A percentile compares a stretch with the other conserved stretches of the same genome.
Conservation (phyloP, 345 rosid genomes). For the Gossypioides kirkii region DNA sequence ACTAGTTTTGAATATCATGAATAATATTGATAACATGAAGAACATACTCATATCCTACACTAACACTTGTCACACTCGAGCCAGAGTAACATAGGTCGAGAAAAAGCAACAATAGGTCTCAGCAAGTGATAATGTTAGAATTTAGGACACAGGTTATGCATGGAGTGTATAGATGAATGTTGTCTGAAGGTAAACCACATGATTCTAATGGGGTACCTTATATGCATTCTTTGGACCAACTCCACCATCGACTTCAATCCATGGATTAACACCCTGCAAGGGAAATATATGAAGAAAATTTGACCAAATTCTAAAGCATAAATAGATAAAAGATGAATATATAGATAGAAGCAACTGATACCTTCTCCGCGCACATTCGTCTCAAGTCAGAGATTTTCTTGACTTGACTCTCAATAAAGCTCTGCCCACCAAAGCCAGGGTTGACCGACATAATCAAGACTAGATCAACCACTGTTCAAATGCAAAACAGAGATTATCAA, state of each 20-base stretch:
- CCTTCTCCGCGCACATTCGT: constrained; percentile 87
- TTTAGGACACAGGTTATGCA: neutral
- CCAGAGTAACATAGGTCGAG: too few species aligned
- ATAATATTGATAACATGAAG: neutral
- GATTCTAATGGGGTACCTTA: constrained; percentile 44
- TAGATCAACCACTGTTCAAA: constrained; percentile 72
- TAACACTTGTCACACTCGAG: too few species aligned
- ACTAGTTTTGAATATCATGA: neutral
- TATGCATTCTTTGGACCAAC: constrained; percentile 93
- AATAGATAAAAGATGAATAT: neutral
- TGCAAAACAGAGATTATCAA: neutral
- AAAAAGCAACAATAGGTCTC: neutral
- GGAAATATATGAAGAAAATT: constrained; percentile 11
- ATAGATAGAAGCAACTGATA: constrained; percentile 15
- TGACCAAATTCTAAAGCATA: neutral
- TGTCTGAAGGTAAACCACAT: constrained; percentile 1
- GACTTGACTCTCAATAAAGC: constrained; percentile 99
- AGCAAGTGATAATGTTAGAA: neutral
- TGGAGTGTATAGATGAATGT: neutral
- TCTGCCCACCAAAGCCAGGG: constrained; percentile 90
- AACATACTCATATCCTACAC: too few species aligned
- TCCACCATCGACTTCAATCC: constrained; percentile 99
- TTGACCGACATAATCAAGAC: constrained; percentile 98
- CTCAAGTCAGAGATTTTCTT: constrained; percentile 89
- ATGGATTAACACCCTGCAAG: constrained; percentile 86